phyloP scores from a whole-genome alignment of 192 early-diverging fungal genomes.

The Oehlia diaphana region DNA sequence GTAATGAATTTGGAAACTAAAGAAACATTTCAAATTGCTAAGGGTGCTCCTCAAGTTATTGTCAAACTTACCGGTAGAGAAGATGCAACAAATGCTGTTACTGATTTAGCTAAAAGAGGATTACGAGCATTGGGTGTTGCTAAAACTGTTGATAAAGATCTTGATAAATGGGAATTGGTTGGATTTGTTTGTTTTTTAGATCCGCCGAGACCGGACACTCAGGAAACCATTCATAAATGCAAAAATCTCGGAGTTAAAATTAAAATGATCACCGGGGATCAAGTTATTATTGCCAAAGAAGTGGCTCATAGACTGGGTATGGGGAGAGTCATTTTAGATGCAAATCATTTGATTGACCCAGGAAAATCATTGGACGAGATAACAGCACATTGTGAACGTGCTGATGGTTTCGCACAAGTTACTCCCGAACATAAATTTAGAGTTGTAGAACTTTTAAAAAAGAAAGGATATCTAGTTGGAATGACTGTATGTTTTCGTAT shows the following conservation, averaged over 20 bases:
- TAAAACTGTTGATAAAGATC: constrained; percentile 61
- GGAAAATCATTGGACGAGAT: constrained; percentile 76
- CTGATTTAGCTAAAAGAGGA: constrained; percentile 81
- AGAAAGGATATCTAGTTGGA: constrained; percentile 78
- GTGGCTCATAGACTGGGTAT: constrained; percentile 90
- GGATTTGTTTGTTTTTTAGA: constrained; percentile 91
- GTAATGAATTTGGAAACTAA: constrained; percentile 77
- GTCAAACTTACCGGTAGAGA: constrained; percentile 77
- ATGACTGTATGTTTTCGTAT: constrained; percentile 62
- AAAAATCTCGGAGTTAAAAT: constrained; percentile 82
- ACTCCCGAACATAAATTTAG: constrained; percentile 98
- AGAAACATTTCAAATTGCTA: constrained; percentile 83
- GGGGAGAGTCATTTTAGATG: constrained; percentile 88
- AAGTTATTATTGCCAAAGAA: constrained; percentile 91
- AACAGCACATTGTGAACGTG: constrained; percentile 81
- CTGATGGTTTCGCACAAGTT: constrained; percentile 96
- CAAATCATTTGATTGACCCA: constrained; percentile 78
- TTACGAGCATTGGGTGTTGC: constrained; percentile 88
- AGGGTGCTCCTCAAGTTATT: constrained; percentile 95
- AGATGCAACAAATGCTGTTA: constrained; percentile 82
- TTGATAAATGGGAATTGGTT: constrained; percentile 74
- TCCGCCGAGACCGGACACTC: constrained; percentile 88
- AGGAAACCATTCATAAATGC: constrained; percentile 81
- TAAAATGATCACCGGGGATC: constrained; percentile 98
- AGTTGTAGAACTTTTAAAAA: constrained; percentile 94